These are phyloP conservation scores for Melaleuca quinquenervia DNA, from an alignment of 345 rosid species.

Conservation along the genomic window DNA sequence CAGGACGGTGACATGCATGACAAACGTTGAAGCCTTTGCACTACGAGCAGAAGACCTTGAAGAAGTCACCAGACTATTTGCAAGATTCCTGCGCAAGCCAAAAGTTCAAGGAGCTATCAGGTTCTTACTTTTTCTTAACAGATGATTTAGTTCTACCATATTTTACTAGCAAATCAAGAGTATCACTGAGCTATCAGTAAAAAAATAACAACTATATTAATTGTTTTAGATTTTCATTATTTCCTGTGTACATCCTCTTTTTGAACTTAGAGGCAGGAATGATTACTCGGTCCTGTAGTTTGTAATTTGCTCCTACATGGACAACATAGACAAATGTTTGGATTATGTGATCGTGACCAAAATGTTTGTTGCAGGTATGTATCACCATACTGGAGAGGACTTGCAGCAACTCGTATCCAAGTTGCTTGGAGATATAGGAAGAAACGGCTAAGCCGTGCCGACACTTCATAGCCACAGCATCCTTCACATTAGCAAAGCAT, in stretches of 20 bases:
- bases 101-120: conserved; percentile 85
- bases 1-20: conserved; percentile 51
- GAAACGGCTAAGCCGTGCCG: conserved; percentile 28
- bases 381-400: conserved; percentile 71
- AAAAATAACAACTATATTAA: neutral
- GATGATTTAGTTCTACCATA: neutral
- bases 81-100: conserved; percentile 50
- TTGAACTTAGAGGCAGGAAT: neutral
- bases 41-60: conserved; percentile 69
- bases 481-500: neutral
- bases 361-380: conserved; percentile 34
- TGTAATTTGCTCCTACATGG: neutral
- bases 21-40: conserved; percentile 83
- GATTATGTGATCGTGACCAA: neutral
- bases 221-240: neutral
- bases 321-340: neutral
- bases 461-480: conserved; percentile 6
- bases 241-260: neutral
- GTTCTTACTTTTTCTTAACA: conserved; percentile 12
- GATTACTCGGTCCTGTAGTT: neutral
- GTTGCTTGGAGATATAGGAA: conserved; percentile 82
- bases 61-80: conserved; percentile 65
- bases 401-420: conserved; percentile 55
- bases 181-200: neutral
- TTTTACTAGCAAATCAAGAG: neutral